Evolutionary conservation across 768 basidiomycete species (phyloP), one percentile per base, ranked within the genome.

Genomic region (Serendipita indica): DNA sequence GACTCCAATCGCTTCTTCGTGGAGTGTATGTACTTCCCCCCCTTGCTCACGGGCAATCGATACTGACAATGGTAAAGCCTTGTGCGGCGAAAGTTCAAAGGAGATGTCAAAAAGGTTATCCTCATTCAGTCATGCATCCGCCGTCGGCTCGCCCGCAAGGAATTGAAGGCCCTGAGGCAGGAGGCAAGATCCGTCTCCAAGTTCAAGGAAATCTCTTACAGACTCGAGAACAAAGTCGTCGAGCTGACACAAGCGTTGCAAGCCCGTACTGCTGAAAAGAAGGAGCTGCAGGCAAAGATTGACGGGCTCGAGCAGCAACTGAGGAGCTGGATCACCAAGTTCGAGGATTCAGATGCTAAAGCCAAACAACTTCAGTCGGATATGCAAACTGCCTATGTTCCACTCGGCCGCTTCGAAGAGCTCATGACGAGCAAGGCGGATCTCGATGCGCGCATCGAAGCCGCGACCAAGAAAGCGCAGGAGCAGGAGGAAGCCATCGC

Each of bases 151-250:
- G 96, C 96, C 20, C 81, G 84, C 60, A 85, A 83, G 64, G 82
- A 97, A 67, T 80, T 99, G 62, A 87, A 85, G 65, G 74, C 73
- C 7, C 80, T 99, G 63, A 84, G 79, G 67, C 79, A 84, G 5
- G 96, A 99, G 70, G 96, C 96, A 3, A 89, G 92, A 57, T 98
- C 96, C 1, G 93, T 93, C 28, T 87, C 89, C 64, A 96, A 92
- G 68, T 97, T 94, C 81, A 97, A 96, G 73, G 92, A 96, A 72
- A 96, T 94, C 64, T 97, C 94, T 0, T 98, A 98, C 68, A 83
- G 81, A 64, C 77, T 99, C 59, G 96, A 99, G 74, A 99, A 98
- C 77, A 99, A 98, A 73, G 96, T 99, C 41, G 90, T 99, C 60
- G 94, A 98, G 68, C 84, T 99, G 62, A 98, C 96, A 0, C 96